Conservation (phyloP, 106 monocot genomes). For the Dioscorea dumetorum region DNA sequence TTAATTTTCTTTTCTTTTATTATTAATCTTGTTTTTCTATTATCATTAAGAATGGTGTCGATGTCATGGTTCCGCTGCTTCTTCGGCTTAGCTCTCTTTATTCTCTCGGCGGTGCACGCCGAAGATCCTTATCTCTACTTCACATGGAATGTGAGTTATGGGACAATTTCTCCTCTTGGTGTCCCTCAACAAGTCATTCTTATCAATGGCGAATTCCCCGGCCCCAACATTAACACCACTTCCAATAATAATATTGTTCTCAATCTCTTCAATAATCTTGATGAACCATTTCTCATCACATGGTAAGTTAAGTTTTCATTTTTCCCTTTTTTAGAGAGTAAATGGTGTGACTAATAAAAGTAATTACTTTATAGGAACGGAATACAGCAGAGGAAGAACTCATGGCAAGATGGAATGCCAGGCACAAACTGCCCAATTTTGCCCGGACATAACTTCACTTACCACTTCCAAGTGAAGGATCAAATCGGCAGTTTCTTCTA, state of each 20-base stretch:
- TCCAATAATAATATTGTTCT: slow-evolving; percentile 43
- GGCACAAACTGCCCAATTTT: slow-evolving; percentile 48
- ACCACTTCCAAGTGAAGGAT: slow-evolving; percentile 71
- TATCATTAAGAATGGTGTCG: background rate
- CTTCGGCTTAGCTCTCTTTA: background rate
- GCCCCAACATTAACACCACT: slow-evolving; percentile 47
- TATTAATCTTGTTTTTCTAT: too few relatives aligned
- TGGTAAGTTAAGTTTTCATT: slow-evolving; percentile 24
- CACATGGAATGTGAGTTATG: slow-evolving; percentile 30
- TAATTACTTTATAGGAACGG: slow-evolving; percentile 33
- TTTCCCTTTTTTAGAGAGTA: too few relatives aligned
- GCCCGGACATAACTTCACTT: slow-evolving; percentile 40
- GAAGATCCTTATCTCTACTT: slow-evolving; percentile 34
- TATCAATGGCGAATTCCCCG: slow-evolving; percentile 57
- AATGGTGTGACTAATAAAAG: too few relatives aligned
- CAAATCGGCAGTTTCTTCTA: slow-evolving; percentile 65
- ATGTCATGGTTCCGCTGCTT: background rate
- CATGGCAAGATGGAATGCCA: slow-evolving; percentile 52
- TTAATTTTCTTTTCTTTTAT: too few relatives aligned
- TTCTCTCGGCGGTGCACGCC: slow-evolving; percentile 9
- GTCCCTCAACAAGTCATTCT: slow-evolving; percentile 32
- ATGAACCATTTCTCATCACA: slow-evolving; percentile 42
- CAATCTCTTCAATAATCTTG: slow-evolving; percentile 44
- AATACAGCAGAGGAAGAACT: slow-evolving; percentile 63
- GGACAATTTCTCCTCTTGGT: slow-evolving; percentile 25